Conservation (phyloP, 2,329 filamentous ascomycete species). For the Fusarium marasasianum region DNA sequence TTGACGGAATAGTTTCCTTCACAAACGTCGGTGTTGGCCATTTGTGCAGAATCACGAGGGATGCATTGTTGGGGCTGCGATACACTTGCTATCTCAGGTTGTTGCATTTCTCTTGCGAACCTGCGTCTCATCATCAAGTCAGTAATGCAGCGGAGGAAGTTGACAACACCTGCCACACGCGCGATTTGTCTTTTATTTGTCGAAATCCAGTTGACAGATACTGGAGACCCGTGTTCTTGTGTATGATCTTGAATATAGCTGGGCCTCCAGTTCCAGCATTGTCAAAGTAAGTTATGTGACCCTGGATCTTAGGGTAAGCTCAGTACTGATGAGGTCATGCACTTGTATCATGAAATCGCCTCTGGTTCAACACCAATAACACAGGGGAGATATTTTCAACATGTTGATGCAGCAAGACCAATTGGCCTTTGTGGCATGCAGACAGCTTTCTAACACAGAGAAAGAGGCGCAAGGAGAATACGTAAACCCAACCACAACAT, state of each 20-base stretch:
- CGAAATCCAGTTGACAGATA: constrained; percentile 64
- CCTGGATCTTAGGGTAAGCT: background rate
- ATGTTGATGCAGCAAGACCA: constrained; percentile 17
- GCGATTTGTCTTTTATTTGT: constrained; percentile 60
- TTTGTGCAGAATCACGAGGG: constrained; percentile 64
- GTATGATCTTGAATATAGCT: constrained; percentile 67
- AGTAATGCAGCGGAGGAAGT: background rate
- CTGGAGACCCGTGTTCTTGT: constrained; percentile 63
- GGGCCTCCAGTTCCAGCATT: constrained; percentile 77
- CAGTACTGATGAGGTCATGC: background rate
- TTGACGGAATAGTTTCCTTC: background rate
- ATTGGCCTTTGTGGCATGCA: constrained; percentile 65
- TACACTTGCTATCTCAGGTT: constrained; percentile 72
- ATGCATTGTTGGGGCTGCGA: constrained; percentile 67
- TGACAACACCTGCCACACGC: constrained; percentile 47
- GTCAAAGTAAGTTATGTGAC: constrained; percentile 63
- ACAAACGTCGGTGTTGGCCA: constrained; percentile 42
- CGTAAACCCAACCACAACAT: constrained; percentile 13
- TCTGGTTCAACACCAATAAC: constrained; percentile 68
- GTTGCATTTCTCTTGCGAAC: constrained; percentile 71
- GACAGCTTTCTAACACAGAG: constrained; percentile 67
- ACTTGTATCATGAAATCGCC: constrained; percentile 75
- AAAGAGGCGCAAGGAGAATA: constrained; percentile 24
- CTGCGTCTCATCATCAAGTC: constrained; percentile 61
- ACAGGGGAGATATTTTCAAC: constrained; percentile 67